Base-by-base conservation (phyloP, 352 stramenopile genomes). In the Peronospora belbahrii region DNA sequence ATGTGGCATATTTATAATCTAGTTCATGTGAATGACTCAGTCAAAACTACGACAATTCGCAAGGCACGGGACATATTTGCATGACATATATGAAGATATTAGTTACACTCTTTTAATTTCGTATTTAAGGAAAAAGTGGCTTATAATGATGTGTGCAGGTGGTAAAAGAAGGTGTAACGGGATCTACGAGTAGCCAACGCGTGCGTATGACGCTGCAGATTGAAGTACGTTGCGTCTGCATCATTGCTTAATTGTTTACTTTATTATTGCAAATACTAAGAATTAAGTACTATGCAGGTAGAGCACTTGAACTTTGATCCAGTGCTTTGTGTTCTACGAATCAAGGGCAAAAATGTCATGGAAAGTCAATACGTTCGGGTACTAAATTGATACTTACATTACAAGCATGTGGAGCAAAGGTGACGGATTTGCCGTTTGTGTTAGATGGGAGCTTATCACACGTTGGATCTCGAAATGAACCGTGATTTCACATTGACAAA, bases 1-100 rank as follows among this genome's bases (percentile, higher is more conserved):
- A 96, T 99, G 71, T 99, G 95, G 95, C 95, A 98, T 57, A 79
- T 96, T 22, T 98, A 98, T 81, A 99, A 99, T 65, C 74, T 99
- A 28, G 95, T 99, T 30, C 80, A 95, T 57, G 78, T 84, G 34
- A 70, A 74, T 11, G 96, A 99, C 65, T 84, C 80, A 33, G 87
- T 99, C 30, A 92, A 96, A 50, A 98, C 92, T 39, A 98, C 89
- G 39, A 99, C 96, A 0, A 85, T 98, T 41, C 88, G 96, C 32
- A 99, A 99, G 76, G 95, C 98, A 18, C 31, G 27, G 2, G 9
- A 25, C 34, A n/a, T 7, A 14, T n/a, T n/a, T n/a, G n/a, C n/a
- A n/a, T n/a, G n/a, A n/a, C n/a, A n/a, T n/a, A n/a, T n/a, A n/a
- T n/a, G n/a, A 13, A 4, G 25, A 31, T 13, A 31, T 9, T 2